Evolutionary conservation across 1,139 yeast species (phyloP).

Genomic region (Debaryomyces coudertii): DNA sequence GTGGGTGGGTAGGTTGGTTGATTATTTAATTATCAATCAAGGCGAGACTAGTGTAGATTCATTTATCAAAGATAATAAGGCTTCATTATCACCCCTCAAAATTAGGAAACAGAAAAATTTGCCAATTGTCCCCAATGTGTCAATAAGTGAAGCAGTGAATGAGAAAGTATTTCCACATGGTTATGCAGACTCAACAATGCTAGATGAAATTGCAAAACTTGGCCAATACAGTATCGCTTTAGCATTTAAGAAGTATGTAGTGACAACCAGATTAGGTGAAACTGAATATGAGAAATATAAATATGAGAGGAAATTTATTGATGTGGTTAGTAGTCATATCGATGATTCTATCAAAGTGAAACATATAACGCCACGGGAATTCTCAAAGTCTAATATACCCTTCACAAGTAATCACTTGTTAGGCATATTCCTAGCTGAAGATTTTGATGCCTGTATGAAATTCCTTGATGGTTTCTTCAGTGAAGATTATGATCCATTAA

Average conservation of each 20-base stretch:
- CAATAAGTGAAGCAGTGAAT: not conserved
- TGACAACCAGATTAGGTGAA: not conserved
- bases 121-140: conserved; percentile 4
- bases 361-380: conserved; percentile 1
- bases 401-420: not conserved
- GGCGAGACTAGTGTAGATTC: not conserved
- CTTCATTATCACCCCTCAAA: not conserved
- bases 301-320: conserved; percentile 2
- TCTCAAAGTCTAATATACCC: not conserved
- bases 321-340: conserved; percentile 2
- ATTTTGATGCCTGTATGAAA: conserved; percentile 2
- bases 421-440: not conserved
- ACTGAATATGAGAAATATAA: not conserved
- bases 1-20: conserved; percentile 8
- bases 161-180: conserved; percentile 2
- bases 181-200: not conserved
- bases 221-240: conserved; percentile 6
- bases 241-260: conserved; percentile 1
- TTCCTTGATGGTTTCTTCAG: not conserved
- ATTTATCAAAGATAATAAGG: not conserved
- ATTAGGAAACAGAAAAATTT: conserved; percentile 4
- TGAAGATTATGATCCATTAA: not conserved
- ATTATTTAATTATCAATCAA: conserved; percentile 1
- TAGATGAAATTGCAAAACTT: conserved; percentile 5
- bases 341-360: conserved; percentile 5